Evolutionary conservation across 176 grass and related monocot species (phyloP).

Genomic region (Bromus sterilis): DNA sequence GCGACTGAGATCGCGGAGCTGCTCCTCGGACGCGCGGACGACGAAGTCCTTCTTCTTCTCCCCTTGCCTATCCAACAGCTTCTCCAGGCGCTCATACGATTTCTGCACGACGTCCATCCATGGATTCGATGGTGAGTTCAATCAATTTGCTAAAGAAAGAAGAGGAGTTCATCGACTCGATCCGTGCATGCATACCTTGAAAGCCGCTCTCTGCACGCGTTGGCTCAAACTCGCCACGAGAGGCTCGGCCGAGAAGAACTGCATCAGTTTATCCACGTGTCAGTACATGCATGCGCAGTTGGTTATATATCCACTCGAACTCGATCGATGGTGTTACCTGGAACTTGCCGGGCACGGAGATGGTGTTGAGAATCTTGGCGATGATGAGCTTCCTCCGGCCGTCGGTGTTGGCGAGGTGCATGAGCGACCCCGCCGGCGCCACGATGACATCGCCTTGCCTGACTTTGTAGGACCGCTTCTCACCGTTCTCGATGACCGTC

Average conservation of each 20-base stretch:
- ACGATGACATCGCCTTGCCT: slow-evolving; percentile 46
- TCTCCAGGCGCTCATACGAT: slow-evolving; percentile 27
- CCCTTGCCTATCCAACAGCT: slow-evolving; percentile 22
- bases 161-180: neutral
- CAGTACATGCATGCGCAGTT: too few relatives aligned
- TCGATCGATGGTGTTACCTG: too few relatives aligned
- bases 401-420: slow-evolving; percentile 62
- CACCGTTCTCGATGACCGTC: slow-evolving; percentile 37
- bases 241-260: slow-evolving; percentile 65
- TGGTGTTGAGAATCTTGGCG: slow-evolving; percentile 45
- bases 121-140: too few relatives aligned
- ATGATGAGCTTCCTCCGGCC: slow-evolving; percentile 53
- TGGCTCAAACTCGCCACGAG: slow-evolving; percentile 47
- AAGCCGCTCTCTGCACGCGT: slow-evolving; percentile 46
- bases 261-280: neutral
- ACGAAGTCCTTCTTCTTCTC: slow-evolving; percentile 18
- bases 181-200: slow-evolving; percentile 30
- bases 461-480: slow-evolving; percentile 44
- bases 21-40: slow-evolving; percentile 56
- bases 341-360: slow-evolving; percentile 55
- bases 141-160: neutral
- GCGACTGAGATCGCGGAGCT: slow-evolving; percentile 39
- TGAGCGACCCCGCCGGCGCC: slow-evolving; percentile 46
- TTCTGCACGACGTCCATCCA: slow-evolving; percentile 13
- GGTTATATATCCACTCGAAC: too few relatives aligned